A percentile compares a stretch with the other conserved stretches of the same genome.
phyloP scores from a whole-genome alignment of 176 grass and related monocot species.

The Metroxylon sagu region DNA sequence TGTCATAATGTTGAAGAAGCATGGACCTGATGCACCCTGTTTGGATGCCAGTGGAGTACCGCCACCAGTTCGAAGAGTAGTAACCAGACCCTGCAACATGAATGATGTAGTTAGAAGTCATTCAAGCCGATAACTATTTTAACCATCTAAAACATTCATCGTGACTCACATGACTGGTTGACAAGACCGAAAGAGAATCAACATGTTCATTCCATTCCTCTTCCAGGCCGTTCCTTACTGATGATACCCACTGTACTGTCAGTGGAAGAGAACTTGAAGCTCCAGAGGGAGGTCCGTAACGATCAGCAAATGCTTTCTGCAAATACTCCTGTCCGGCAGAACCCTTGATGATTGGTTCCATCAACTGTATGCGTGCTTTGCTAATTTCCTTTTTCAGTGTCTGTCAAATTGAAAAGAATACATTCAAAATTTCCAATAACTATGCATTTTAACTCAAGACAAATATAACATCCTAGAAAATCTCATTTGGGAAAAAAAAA shows the following conservation, averaged over 20 bases:
- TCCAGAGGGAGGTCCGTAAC: conserved; percentile 38
- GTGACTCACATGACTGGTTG: conserved; percentile 41
- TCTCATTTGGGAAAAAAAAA: too few relatives aligned
- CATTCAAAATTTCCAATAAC: background rate
- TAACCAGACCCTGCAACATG: conserved; percentile 45
- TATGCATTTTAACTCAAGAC: too few relatives aligned
- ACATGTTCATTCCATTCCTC: conserved; percentile 68
- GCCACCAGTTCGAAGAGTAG: conserved; percentile 59
- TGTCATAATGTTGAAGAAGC: background rate
- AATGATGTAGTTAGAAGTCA: too few relatives aligned
- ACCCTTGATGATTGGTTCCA: conserved; percentile 73
- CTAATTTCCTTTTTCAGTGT: conserved; percentile 71
- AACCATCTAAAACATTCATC: too few relatives aligned
- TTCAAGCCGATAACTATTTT: too few relatives aligned
- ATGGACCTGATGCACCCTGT: conserved; percentile 20
- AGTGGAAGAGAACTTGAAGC: conserved; percentile 41
- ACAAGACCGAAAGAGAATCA: conserved; percentile 34
- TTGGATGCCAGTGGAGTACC: conserved; percentile 18
- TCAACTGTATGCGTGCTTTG: conserved; percentile 60
- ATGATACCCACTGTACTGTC: conserved; percentile 46
- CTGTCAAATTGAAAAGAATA: conserved; percentile 29
- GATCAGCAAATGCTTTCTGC: conserved; percentile 78
- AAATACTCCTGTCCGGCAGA: conserved; percentile 79
- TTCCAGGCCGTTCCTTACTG: conserved; percentile 23
- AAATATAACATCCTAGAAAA: too few relatives aligned